Conservation (phyloP, 768 basidiomycete species). For the Leucosporidium scottii region DNA sequence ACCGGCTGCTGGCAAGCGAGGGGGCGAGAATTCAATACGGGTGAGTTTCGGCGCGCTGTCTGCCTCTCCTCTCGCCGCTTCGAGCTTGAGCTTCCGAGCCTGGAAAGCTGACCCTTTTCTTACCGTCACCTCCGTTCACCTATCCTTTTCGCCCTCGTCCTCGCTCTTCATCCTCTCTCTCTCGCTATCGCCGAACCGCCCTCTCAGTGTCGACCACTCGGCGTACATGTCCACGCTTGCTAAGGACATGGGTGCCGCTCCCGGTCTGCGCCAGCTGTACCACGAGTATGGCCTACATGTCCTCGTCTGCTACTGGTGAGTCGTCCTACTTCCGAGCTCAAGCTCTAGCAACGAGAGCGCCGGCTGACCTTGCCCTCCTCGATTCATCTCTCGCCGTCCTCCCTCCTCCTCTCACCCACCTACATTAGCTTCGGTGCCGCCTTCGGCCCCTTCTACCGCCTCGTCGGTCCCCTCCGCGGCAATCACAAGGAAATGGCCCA, state of each 20-base stretch:
- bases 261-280: slow-evolving; percentile 50
- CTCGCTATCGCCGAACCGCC: neutral
- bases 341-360: too few relatives aligned
- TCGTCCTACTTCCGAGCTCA: too few relatives aligned
- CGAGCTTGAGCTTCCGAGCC: neutral
- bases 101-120: slow-evolving; percentile 51
- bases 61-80: neutral
- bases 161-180: too few relatives aligned
- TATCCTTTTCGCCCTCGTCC: too few relatives aligned
- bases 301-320: slow-evolving; percentile 53
- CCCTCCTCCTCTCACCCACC: neutral
- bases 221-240: slow-evolving; percentile 55
- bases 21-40: slow-evolving; percentile 47
- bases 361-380: too few relatives aligned
- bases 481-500: slow-evolving; percentile 41
- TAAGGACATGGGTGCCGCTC: slow-evolving; percentile 54
- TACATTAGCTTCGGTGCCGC: slow-evolving; percentile 52
- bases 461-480: slow-evolving; percentile 52
- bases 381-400: neutral
- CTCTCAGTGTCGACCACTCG: slow-evolving; percentile 2
- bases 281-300: slow-evolving; percentile 51
- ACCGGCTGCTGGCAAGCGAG: slow-evolving; percentile 53
- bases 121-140: neutral
- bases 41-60: too few relatives aligned
- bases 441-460: slow-evolving; percentile 56